Conservation (phyloP, 176 grass and related monocot genomes). For the Calamus simplicifolius region DNA sequence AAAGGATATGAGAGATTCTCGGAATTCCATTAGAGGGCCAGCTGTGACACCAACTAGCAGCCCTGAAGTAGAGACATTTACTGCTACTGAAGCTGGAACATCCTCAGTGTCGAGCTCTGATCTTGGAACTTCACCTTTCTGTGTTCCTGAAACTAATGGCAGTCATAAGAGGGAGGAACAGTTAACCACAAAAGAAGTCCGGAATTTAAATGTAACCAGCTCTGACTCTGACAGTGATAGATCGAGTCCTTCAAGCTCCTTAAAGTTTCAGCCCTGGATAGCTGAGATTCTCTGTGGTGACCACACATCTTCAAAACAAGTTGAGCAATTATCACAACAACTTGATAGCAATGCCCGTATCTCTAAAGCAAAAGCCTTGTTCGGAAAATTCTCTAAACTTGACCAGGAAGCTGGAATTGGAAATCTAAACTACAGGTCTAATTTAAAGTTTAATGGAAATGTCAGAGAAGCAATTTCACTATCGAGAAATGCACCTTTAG, state of each 20-base stretch:
- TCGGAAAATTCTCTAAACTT: conserved; percentile 63
- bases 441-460: conserved; percentile 76
- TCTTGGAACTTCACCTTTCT: conserved; percentile 81
- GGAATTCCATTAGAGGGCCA: conserved; percentile 58
- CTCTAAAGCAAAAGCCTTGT: conserved; percentile 54
- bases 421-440: conserved; percentile 54
- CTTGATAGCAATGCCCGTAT: conserved; percentile 17
- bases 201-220: conserved; percentile 45
- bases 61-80: conserved; percentile 70
- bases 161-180: conserved; percentile 55
- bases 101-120: conserved; percentile 97
- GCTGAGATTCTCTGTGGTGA: conserved; percentile 42
- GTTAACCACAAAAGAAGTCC: conserved; percentile 31
- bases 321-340: conserved; percentile 23
- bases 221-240: conserved; percentile 84
- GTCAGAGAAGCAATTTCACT: conserved; percentile 89
- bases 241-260: conserved; percentile 51
- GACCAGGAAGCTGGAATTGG: conserved; percentile 65
- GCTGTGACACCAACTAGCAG: conserved; percentile 90
- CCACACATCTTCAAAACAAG: conserved; percentile 38
- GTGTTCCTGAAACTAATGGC: conserved; percentile 52
- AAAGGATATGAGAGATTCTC: conserved; percentile 37
- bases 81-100: conserved; percentile 78
- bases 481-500: conserved; percentile 62
- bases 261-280: conserved; percentile 77